phyloP scores from a whole-genome alignment of 768 basidiomycete genomes.

The Botryobasidium botryosum region DNA sequence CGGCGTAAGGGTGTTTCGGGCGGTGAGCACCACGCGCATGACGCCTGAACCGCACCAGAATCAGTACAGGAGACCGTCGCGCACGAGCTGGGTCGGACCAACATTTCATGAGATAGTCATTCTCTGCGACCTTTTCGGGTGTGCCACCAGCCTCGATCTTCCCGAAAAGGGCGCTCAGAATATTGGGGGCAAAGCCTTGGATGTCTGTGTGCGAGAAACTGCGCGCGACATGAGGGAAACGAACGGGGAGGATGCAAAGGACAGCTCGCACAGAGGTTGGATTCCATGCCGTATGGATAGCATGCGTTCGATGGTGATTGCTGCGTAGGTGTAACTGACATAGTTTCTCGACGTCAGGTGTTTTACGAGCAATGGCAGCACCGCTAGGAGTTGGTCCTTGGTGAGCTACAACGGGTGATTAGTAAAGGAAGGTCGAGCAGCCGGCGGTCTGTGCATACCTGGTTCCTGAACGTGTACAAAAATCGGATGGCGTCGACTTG shows the following conservation, averaged over 20 bases:
- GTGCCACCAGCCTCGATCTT: constrained; percentile 67
- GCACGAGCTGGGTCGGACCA: constrained; percentile 15
- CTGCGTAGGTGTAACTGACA: constrained; percentile 90
- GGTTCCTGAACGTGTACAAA: constrained; percentile 88
- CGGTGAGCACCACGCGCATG: constrained; percentile 87
- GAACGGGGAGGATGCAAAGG: neutral
- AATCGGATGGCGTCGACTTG: constrained; percentile 95
- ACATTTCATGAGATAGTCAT: constrained; percentile 98
- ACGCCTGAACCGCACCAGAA: constrained; percentile 37
- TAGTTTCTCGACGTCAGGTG: constrained; percentile 75
- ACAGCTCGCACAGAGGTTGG: constrained; percentile 45
- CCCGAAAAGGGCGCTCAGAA: constrained; percentile 52
- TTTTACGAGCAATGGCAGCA: constrained; percentile 68
- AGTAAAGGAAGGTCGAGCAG: neutral
- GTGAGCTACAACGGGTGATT: constrained; percentile 39
- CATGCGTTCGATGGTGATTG: constrained; percentile 93
- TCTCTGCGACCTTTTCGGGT: constrained; percentile 89
- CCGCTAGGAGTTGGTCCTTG: constrained; percentile 82
- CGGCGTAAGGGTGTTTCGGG: constrained; percentile 58
- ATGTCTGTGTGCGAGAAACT: constrained; percentile 85
- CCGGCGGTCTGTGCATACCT: constrained; percentile 31
- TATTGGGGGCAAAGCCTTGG: constrained; percentile 57
- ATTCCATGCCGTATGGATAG: constrained; percentile 73
- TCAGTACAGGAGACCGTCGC: neutral
- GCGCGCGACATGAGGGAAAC: neutral